A percentile compares a stretch with the other conserved stretches of the same genome.
Evolutionary conservation across 2,329 filamentous ascomycete species (phyloP).

Genomic region (Orbilia quercus): DNA sequence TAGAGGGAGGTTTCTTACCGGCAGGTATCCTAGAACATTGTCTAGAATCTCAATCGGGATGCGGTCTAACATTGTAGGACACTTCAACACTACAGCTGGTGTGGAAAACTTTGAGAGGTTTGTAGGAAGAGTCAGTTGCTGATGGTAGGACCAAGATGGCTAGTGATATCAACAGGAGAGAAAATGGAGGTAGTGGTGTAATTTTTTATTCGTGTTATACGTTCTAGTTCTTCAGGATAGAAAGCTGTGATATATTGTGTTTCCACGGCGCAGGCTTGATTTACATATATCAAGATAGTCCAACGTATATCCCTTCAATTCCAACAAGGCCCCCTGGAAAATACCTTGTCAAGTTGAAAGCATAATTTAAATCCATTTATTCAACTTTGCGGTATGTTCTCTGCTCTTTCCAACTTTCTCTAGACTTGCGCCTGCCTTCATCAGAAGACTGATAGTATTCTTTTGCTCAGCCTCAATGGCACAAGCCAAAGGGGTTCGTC

Average conservation of each 20-base stretch:
- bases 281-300: too few relatives aligned
- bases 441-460: slow-evolving; percentile 17
- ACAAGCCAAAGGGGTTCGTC: slow-evolving; percentile 30
- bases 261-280: too few relatives aligned
- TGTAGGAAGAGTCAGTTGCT: too few relatives aligned
- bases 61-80: background rate
- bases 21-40: background rate
- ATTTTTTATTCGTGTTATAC: too few relatives aligned
- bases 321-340: too few relatives aligned
- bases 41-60: background rate
- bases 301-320: too few relatives aligned
- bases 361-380: slow-evolving; percentile 18
- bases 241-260: too few relatives aligned
- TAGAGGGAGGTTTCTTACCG: background rate
- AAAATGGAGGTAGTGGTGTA: too few relatives aligned
- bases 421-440: slow-evolving; percentile 20
- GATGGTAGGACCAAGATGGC: too few relatives aligned
- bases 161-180: too few relatives aligned
- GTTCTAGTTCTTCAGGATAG: too few relatives aligned
- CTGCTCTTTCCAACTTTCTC: slow-evolving; percentile 12
- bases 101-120: background rate
- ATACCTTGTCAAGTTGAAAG: too few relatives aligned
- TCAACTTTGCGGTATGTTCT: background rate
- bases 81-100: background rate
- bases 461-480: slow-evolving; percentile 10